A percentile compares a stretch with the other conserved stretches of the same genome.
Conservation (phyloP, 2,329 filamentous ascomycete species). For the Sarocladium kiliense region DNA sequence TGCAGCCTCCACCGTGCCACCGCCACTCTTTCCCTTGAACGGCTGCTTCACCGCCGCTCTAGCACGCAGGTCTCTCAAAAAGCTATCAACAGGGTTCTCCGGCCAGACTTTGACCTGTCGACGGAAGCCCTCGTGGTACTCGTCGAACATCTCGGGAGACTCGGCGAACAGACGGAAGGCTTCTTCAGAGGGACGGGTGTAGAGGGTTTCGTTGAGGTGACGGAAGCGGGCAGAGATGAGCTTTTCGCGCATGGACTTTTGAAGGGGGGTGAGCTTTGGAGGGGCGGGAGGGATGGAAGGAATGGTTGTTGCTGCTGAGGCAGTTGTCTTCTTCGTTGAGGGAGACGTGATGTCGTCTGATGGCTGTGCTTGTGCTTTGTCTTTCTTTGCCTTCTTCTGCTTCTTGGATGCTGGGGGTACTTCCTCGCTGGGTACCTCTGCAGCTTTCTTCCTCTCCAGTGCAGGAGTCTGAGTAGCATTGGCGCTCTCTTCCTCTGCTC, state of each 20-base stretch:
- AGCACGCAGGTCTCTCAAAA: constrained; percentile 64
- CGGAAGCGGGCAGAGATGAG: constrained; percentile 93
- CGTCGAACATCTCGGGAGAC: constrained; percentile 87
- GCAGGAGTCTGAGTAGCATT: constrained; percentile 16
- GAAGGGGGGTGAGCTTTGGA: constrained; percentile 78
- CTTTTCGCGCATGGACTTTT: constrained; percentile 92
- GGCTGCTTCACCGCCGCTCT: constrained; percentile 31
- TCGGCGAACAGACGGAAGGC: constrained; percentile 78
- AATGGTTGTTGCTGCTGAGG: constrained; percentile 19
- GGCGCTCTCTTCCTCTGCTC: constrained; percentile 18
- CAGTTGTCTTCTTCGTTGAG: constrained; percentile 15
- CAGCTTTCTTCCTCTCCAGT: constrained; percentile 11
- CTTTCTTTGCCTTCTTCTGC: constrained; percentile 33
- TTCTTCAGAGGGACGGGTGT: constrained; percentile 81
- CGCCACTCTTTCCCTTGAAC: constrained; percentile 22
- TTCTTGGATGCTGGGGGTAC: constrained; percentile 24
- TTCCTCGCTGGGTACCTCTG: constrained; percentile 5
- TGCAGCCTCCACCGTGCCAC: background rate
- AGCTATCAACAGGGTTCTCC: constrained; percentile 88
- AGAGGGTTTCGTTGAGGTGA: constrained; percentile 93
- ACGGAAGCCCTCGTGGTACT: constrained; percentile 95
- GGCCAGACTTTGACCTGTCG: constrained; percentile 96
- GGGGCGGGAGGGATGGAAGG: constrained; percentile 36
- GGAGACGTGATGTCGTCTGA: constrained; percentile 14
- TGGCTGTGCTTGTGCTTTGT: constrained; percentile 16